Conservation (phyloP, 2,329 filamentous ascomycete genomes). For the Triangularia setosa region DNA sequence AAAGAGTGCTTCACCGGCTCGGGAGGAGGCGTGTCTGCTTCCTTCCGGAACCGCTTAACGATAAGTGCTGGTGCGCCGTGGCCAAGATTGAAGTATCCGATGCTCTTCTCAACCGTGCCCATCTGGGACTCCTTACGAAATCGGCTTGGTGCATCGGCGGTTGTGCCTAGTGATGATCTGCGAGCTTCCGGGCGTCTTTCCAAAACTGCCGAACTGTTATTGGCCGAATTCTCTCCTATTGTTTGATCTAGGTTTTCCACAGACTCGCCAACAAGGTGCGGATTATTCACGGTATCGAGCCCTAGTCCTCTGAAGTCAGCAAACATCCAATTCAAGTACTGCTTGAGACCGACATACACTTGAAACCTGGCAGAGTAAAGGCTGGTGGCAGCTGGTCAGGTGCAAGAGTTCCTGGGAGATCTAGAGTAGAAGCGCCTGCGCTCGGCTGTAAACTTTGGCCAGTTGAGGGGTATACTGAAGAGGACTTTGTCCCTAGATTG, state of each 20-base stretch:
- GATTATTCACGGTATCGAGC: constrained; percentile 13
- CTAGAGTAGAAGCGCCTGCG: constrained; percentile 5
- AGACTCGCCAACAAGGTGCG: not conserved
- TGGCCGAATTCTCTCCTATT: not conserved
- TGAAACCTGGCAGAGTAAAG: constrained; percentile 8
- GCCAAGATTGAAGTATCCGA: constrained; percentile 33
- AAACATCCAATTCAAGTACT: no score
- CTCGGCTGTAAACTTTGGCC: constrained; percentile 14
- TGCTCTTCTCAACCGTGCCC: constrained; percentile 38
- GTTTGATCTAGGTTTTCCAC: constrained; percentile 9
- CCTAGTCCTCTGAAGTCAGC: constrained; percentile 5
- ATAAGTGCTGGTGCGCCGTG: constrained; percentile 30
- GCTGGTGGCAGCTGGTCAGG: not conserved
- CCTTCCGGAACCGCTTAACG: constrained; percentile 40
- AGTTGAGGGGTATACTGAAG: constrained; percentile 21
- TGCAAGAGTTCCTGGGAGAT: constrained; percentile 3
- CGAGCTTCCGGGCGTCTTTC: constrained; percentile 7
- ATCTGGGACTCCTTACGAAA: constrained; percentile 38
- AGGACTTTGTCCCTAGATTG: constrained; percentile 13
- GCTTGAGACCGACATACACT: constrained; percentile 13
- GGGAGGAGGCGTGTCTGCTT: constrained; percentile 30
- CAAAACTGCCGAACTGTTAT: not conserved
- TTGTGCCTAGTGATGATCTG: constrained; percentile 18
- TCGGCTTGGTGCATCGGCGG: constrained; percentile 38
- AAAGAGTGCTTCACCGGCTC: constrained; percentile 30